Base-by-base conservation (phyloP, 2,329 filamentous ascomycete species). In the Verticillium klebahnii region DNA sequence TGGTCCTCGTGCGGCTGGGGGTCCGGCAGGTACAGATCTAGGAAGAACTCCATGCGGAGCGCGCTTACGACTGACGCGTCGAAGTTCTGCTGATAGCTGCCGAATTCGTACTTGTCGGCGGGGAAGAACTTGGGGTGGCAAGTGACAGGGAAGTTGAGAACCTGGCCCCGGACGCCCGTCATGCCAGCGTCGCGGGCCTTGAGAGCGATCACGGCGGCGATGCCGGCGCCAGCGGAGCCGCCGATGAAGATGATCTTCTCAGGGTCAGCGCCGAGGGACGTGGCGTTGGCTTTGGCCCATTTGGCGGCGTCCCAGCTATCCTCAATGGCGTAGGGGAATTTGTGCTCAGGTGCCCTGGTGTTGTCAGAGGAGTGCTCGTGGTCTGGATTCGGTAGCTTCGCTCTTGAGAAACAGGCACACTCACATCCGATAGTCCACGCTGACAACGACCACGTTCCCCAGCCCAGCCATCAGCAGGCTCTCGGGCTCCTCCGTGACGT, bases 381-480 rank as follows among this genome's bases (percentile, higher is more conserved):
- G 19, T 25, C 31, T 29, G 12, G 4, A 2, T 14, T 19, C 5
- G 56, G n/a, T 19, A 23, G n/a, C 8, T 11, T 52, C 17, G 11
- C 19, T 14, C 19, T 8, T 2, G 15, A 5, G 7, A 9, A 7
- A 6, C 23, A 19, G 25, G 25, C 19, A 25, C 32, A 65, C 71
- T 63, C 61, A 75, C 75, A 74, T 67, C 39, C 76, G 68, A 58
- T 77, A 78, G 55, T 73, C 72, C 5, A 78, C 70, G 54, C 74
- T 76, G 31, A 75, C 70, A 5, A 77, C 73, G 2, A 77, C 72
- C 0, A 74, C 72, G 29, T 73, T 69, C 25, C 69, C 70, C 58
- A 67, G 65, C 12, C 65, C 70, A 0, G 72, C 74, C 15, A 73
- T 69, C 37, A 75, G 67, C 50, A 74, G 60, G 57, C 73, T 76